Base-by-base conservation (phyloP, 129 eudicot genomes). In the Glebionis coronaria region DNA sequence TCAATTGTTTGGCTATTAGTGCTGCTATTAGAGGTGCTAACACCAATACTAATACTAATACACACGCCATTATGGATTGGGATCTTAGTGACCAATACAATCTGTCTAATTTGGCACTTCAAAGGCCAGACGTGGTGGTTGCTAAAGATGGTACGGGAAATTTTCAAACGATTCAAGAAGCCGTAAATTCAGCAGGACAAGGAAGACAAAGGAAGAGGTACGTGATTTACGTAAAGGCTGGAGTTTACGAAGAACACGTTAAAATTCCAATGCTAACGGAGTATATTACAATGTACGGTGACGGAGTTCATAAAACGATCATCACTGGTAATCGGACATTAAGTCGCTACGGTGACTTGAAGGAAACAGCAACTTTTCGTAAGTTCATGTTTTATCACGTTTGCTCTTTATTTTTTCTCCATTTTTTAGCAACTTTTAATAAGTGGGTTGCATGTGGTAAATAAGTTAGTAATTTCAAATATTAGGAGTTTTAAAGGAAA, bases 221-320 rank as follows among this genome's bases (percentile, higher is more conserved):
- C 50, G 73, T 77, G 31, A 85, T 88, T 29, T 82, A 88, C 46
- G 87, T 88, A 4, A 88, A 83, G 60, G 86, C 87, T 1, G 96
- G 96, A 58, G 42, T 79, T 1, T 88, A 88, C 35, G 52, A 76
- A 14, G 96, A 88, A 59, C 21, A 82, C 1, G 74, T 88, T 1
- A 29, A 58, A 4, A 71, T 88, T 14, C 61, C 56, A 0, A 51
- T 51, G 60, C n/a, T 56, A 18, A 68, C 67, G 23, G 20, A 12
- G 1, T 68, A 70, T 57, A 73, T 88, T 27, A 78, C 38, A 20
- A 81, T 85, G 73, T 83, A 69, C 58, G 96, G 96, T 53, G 96
- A 85, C 31, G 96, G 92, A 66, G 80, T 87, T 5, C 16, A 73
- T 35, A 69, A 55, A 45, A 71, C 86, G 14, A 73, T 85, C 52